Percentiles rank a stretch among this genome's conserved stretches.
Conservation (phyloP, 2,329 filamentous ascomycete genomes). For the Paraphaeosphaeria minitans region DNA sequence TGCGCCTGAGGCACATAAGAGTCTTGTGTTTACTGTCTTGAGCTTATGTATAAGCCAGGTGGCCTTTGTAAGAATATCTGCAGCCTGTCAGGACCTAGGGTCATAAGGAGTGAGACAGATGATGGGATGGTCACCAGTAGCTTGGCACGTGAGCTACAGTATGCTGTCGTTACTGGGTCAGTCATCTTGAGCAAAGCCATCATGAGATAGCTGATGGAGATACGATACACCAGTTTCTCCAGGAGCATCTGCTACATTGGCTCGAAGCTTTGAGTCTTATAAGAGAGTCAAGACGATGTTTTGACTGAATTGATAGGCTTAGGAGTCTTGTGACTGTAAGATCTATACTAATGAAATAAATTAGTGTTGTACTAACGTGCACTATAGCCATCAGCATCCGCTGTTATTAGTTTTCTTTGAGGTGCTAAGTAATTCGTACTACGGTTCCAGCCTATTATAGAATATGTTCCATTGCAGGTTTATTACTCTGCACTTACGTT, state of each 20-base stretch:
- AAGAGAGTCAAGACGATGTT: background rate
- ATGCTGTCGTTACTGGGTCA: conserved; percentile 48
- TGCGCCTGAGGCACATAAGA: conserved; percentile 37
- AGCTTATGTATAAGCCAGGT: conserved; percentile 36
- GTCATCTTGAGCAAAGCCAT: conserved; percentile 26
- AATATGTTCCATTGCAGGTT: too few species aligned
- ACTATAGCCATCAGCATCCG: too few species aligned
- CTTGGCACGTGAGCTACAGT: conserved; percentile 31
- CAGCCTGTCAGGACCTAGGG: too few species aligned
- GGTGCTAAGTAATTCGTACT: too few species aligned
- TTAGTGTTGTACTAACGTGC: too few species aligned
- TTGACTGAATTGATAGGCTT: too few species aligned
- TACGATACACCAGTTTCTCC: conserved; percentile 44
- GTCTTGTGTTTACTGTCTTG: conserved; percentile 44
- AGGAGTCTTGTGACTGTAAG: too few species aligned
- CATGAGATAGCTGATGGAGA: conserved; percentile 24
- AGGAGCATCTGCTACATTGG: conserved; percentile 51
- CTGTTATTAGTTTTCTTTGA: too few species aligned
- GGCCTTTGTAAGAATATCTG: conserved; percentile 48
- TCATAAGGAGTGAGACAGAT: too few species aligned
- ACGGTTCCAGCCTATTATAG: too few species aligned
- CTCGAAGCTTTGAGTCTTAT: conserved; percentile 51
- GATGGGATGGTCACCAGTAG: conserved; percentile 7
- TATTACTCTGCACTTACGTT: too few species aligned
- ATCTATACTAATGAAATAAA: too few species aligned